Evolutionary conservation across 176 grass and related monocot genomes (phyloP).

Genomic region (Eragrostis curvula): DNA sequence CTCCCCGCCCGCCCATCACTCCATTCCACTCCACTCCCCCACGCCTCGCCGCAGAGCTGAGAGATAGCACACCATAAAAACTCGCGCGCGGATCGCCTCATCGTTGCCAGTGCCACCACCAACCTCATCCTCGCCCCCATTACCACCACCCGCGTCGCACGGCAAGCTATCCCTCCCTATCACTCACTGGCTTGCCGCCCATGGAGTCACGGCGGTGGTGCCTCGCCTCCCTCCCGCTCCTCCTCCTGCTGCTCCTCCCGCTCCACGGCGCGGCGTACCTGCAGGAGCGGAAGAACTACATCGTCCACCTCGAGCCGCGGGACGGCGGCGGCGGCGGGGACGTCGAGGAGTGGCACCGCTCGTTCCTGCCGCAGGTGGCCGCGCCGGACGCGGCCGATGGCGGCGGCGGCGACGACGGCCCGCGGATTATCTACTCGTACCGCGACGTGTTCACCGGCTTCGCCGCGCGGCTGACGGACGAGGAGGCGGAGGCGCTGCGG

Average conservation of each 20-base stretch:
- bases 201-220: slow-evolving; percentile 23
- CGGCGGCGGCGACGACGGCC: slow-evolving; percentile 12
- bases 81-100: slow-evolving; percentile 1
- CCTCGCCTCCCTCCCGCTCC: slow-evolving; percentile 1
- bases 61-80: background rate
- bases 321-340: background rate
- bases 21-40: slow-evolving; percentile 14
- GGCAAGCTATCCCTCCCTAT: background rate
- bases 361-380: slow-evolving; percentile 57
- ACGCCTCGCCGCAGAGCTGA: background rate
- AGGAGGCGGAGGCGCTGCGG: slow-evolving; percentile 56
- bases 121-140: too few relatives aligned
- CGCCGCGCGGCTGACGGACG: slow-evolving; percentile 73
- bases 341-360: slow-evolving; percentile 68
- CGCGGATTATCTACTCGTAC: slow-evolving; percentile 78
- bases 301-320: slow-evolving; percentile 66
- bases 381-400: background rate
- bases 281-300: slow-evolving; percentile 71
- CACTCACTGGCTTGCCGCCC: background rate
- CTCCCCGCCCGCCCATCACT: background rate
- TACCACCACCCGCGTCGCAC: background rate
- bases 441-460: slow-evolving; percentile 77
- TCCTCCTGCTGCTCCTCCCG: slow-evolving; percentile 1
- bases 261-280: slow-evolving; percentile 37
- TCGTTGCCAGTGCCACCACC: background rate